Evolutionary conservation across 805 yeast genomes (phyloP), one percentile per base, ranked within the genome.

Genomic region (Nakazawaea ernobii): DNA sequence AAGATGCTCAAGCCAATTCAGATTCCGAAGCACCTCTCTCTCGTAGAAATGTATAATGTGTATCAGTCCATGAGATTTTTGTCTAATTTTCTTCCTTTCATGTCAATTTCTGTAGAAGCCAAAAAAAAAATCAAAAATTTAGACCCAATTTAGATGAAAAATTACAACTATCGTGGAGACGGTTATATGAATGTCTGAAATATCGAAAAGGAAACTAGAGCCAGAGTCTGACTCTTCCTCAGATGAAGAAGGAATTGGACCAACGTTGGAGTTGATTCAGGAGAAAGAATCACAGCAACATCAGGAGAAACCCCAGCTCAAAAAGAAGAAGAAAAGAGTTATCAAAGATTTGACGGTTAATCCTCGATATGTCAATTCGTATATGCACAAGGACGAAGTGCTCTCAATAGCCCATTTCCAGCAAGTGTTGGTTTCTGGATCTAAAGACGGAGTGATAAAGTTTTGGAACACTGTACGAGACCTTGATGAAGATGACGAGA

Each of bases 391-490:
- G 17, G 39, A 37, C 10, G 29, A 45, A 13, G 37, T 51, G 14
- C 45, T 48, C 8, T 35, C 29, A 1, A 6, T 43, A 5, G 14
- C 30, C 5, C 8, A n/a, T 2, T 39, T 28, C 9, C 32, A 35
- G 8, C 24, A 35, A 8, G 52, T 63, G 30, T 40, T 66, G 4
- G 57, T 58, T 3, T 60, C 69, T 0, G 57, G 60, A 2, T 62
- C 68, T 6, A 43, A 30, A 14, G 71, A 67, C 42, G 71, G 71
- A 2, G 45, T 50, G n/a, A 46, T 67, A 39, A 67, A 67, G 49
- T 61, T 67, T 44, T 67, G 71, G 71, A 53, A 49, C 24, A 48
- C 39, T 5, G 55, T 35, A 38, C 40, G n/a, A 15, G 47, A 2
- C 20, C 29, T 8, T 20, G 32, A 28, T 7, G 41, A 8, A 13